phyloP scores from a whole-genome alignment of 345 rosid genomes.

The Eucalyptus viminalis region DNA sequence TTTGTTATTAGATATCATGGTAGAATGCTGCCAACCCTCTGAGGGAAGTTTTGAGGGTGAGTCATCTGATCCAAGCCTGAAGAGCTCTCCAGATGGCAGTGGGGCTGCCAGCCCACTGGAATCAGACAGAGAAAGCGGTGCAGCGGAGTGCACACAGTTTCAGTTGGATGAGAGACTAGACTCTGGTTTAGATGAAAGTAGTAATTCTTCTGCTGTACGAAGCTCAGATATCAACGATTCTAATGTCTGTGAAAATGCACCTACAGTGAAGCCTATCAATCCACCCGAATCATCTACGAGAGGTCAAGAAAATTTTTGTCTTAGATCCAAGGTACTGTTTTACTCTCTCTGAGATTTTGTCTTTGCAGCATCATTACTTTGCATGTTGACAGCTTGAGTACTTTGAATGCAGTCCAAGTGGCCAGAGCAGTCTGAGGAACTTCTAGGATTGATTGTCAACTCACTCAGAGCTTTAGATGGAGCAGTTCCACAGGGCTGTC shows the following conservation, averaged over 20 bases:
- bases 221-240: conserved; percentile 53
- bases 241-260: conserved; percentile 32
- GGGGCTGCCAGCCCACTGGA: conserved; percentile 39
- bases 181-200: conserved; percentile 54
- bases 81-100: conserved; percentile 32
- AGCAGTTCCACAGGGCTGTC: conserved; percentile 91
- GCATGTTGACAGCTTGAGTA: conserved; percentile 1
- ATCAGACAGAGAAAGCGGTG: conserved; percentile 58
- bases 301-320: conserved; percentile 45
- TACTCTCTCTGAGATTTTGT: not conserved
- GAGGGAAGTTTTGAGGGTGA: conserved; percentile 54
- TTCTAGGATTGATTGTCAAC: conserved; percentile 88
- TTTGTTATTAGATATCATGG: conserved; percentile 92
- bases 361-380: not conserved
- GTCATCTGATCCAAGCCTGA: conserved; percentile 29
- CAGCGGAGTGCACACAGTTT: conserved; percentile 41
- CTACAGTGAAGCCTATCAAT: conserved; percentile 42
- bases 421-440: conserved; percentile 99
- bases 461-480: conserved; percentile 93
- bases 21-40: conserved; percentile 95
- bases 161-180: conserved; percentile 64
- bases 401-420: conserved; percentile 69
- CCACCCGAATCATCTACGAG: conserved; percentile 59
- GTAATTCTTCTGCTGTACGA: conserved; percentile 55
- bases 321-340: conserved; percentile 61